A percentile compares a stretch with the other conserved stretches of the same genome.
These are phyloP conservation scores for Rhizopogon vesiculosus DNA, from an alignment of 768 basidiomycete genomes.

Conservation along the genomic window DNA sequence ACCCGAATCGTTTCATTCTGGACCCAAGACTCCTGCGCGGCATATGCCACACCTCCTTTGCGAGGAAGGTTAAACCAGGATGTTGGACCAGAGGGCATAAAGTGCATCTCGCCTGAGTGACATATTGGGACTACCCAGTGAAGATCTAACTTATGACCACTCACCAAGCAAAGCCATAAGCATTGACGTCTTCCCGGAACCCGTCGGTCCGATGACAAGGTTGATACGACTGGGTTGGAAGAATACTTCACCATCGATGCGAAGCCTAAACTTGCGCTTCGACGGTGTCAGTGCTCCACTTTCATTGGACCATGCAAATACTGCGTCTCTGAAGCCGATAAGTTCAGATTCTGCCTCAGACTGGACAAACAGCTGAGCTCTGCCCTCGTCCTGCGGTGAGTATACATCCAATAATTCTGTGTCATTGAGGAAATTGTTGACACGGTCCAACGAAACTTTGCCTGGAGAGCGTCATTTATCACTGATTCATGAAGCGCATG, in stretches of 20 bases:
- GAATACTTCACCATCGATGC: slow-evolving; percentile 46
- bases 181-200: slow-evolving; percentile 59
- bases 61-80: slow-evolving; percentile 72
- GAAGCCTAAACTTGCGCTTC: slow-evolving; percentile 43
- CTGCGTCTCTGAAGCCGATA: slow-evolving; percentile 50
- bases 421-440: slow-evolving; percentile 41
- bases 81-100: slow-evolving; percentile 41
- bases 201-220: slow-evolving; percentile 55
- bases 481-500: not conserved
- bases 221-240: slow-evolving; percentile 54
- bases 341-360: slow-evolving; percentile 18
- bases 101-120: slow-evolving; percentile 52
- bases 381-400: not conserved
- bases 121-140: not conserved
- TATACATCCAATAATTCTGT: slow-evolving; percentile 11
- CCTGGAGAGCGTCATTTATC: slow-evolving; percentile 24
- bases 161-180: slow-evolving; percentile 56
- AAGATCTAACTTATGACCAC: not conserved
- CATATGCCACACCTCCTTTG: slow-evolving; percentile 66
- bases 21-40: slow-evolving; percentile 85
- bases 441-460: no score
- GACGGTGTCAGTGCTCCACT: slow-evolving; percentile 8
- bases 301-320: slow-evolving; percentile 46
- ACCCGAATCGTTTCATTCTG: no score
- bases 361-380: slow-evolving; percentile 1